These are phyloP conservation scores for Solanum clarkiae DNA, from an alignment of 257 asterid species.

Conservation along the genomic window DNA sequence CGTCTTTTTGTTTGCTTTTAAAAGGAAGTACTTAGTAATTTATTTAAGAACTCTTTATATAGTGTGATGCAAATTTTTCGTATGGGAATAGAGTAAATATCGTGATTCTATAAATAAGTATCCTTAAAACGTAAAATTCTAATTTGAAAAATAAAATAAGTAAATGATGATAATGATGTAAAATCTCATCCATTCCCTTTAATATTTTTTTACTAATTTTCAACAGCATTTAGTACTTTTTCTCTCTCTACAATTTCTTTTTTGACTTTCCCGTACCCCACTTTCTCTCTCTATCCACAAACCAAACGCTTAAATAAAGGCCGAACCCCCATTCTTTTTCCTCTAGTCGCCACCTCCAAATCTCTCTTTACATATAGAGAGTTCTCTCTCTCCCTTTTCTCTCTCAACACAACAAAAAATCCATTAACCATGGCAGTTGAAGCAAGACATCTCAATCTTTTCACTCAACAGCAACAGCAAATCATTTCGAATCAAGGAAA, in stretches of 20 bases:
- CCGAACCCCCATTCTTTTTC: not conserved
- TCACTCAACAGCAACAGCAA: slow-evolving; percentile 24
- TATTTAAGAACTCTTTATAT: no score
- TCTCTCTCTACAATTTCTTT: slow-evolving; percentile 14
- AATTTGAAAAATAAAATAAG: not conserved
- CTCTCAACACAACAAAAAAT: not conserved
- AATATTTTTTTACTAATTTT: not conserved
- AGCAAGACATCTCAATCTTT: slow-evolving; percentile 48
- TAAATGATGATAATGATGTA: not conserved
- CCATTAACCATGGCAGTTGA: slow-evolving; percentile 48
- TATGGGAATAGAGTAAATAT: not conserved
- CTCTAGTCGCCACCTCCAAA: slow-evolving; percentile 21
- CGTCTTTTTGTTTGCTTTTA: not conserved
- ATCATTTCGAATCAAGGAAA: slow-evolving; percentile 14
- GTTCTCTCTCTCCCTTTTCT: not conserved
- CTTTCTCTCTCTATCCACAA: slow-evolving; percentile 5
- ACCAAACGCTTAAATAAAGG: slow-evolving; percentile 41
- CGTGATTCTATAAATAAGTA: not conserved
- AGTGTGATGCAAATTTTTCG: not conserved
- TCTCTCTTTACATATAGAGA: not conserved
- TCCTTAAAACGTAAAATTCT: not conserved
- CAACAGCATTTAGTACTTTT: not conserved
- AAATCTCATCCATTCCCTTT: not conserved
- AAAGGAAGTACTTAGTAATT: no score
- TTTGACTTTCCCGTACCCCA: slow-evolving; percentile 5